phyloP scores from a whole-genome alignment of 1,139 yeast species.

The Kurtzmaniella quercitrusa region DNA sequence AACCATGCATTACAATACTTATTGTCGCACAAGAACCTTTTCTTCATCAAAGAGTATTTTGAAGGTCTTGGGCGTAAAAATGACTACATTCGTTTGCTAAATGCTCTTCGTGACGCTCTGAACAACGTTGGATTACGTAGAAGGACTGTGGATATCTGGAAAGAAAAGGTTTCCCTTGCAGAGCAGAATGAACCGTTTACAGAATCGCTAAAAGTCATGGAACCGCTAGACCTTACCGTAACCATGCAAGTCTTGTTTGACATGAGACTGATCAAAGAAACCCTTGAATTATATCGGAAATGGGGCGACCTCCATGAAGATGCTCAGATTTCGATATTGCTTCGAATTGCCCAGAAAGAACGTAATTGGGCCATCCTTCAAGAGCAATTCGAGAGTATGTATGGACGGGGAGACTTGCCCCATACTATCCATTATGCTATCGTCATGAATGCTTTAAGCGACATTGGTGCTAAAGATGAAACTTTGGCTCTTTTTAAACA shows the following conservation, averaged over 20 bases:
- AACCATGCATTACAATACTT: not conserved
- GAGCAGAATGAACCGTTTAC: not conserved
- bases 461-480: slow-evolving; percentile 50
- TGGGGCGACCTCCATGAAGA: slow-evolving; percentile 26
- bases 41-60: not conserved
- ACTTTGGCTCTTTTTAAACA: slow-evolving; percentile 51
- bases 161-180: slow-evolving; percentile 1
- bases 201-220: not conserved
- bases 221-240: slow-evolving; percentile 2
- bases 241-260: slow-evolving; percentile 6
- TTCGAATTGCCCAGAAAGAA: slow-evolving; percentile 46
- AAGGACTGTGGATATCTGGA: slow-evolving; percentile 3
- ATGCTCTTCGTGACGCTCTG: not conserved
- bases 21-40: not conserved
- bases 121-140: slow-evolving; percentile 4
- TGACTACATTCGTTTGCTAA: slow-evolving; percentile 1
- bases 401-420: slow-evolving; percentile 55
- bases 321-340: slow-evolving; percentile 40
- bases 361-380: slow-evolving; percentile 61
- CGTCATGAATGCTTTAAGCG: slow-evolving; percentile 61
- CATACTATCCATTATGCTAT: slow-evolving; percentile 56
- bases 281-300: slow-evolving; percentile 21
- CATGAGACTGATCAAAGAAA: slow-evolving; percentile 15
- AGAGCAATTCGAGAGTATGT: slow-evolving; percentile 56
- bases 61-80: not conserved